Evolutionary conservation across 768 basidiomycete genomes (phyloP), one percentile per base, ranked within the genome.

Genomic region (Psilocybe azurescens): DNA sequence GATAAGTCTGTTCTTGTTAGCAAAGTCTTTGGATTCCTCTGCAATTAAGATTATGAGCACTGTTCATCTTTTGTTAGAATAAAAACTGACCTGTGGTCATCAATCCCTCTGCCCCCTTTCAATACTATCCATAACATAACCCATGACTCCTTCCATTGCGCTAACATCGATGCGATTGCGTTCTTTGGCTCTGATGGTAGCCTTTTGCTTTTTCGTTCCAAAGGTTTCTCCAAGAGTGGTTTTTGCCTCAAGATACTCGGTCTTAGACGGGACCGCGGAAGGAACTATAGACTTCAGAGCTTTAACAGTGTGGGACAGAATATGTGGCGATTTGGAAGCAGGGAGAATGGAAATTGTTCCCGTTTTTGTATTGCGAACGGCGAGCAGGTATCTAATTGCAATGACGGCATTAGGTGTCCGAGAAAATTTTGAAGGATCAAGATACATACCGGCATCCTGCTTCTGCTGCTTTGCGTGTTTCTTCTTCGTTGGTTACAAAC

Each of bases 201-300:
- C 86, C 74, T 94, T 91, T 49, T 95, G 94, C 73, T 97, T 99
- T 78, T 95, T 93, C 28, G 95, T 97, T 20, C 97, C 97, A 65
- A 99, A 99, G 1, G 91, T 86, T 73, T 95, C 90, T 33, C 97
- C 95, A 1, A 99, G 85, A n/a, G 86, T 81, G 58, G 85, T 91
- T 46, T 89, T 83, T 14, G 89, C 89, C 54, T 88, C 82, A 44
- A 83, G 77, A 60, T 84, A 87, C 61, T 88, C 83, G 51, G 80
- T 67, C 53, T 85, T 77, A 8, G 79, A 74, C 14, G 86, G 82
- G 7, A 83, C 82, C 11, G 80, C 75, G 3, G 83, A 75, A 13
- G 85, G 78, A 16, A 81, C 73, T 41, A 87, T 78, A 36, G 83
- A 82, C 75, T 95, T 95, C 50, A 97, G 81, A 7, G 90, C 87